Evolutionary conservation across 257 asterid genomes (phyloP).

Genomic region (Nicotiana knightiana): DNA sequence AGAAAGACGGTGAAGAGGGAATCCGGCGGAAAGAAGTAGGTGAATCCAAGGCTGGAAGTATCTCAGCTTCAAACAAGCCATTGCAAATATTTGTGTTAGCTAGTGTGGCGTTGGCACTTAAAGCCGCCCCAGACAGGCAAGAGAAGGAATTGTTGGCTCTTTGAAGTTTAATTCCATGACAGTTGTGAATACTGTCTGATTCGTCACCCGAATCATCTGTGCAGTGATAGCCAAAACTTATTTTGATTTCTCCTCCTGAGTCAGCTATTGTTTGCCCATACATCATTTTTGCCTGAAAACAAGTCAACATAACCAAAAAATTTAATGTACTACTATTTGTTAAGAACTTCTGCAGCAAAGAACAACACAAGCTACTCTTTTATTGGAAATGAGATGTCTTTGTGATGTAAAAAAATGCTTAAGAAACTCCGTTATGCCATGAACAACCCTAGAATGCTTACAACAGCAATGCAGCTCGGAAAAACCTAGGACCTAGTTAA

Average conservation of each 20-base stretch:
- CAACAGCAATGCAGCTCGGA: background rate
- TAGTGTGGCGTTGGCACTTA: conserved; percentile 83
- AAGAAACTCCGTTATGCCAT: background rate
- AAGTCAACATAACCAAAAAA: background rate
- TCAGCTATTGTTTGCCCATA: conserved; percentile 35
- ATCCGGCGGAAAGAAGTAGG: conserved; percentile 82
- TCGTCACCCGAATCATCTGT: conserved; percentile 35
- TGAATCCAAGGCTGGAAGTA: conserved; percentile 79
- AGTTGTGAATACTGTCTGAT: conserved; percentile 52
- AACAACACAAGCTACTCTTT: background rate
- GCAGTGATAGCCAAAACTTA: conserved; percentile 87
- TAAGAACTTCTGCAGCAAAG: background rate
- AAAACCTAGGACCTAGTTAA: background rate
- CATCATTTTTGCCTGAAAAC: conserved; percentile 41
- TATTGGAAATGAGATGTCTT: background rate
- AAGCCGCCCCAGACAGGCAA: conserved; percentile 89
- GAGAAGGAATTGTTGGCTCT: conserved; percentile 73
- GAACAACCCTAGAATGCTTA: background rate
- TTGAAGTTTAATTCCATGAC: conserved; percentile 38
- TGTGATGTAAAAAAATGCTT: background rate
- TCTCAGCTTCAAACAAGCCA: conserved; percentile 78
- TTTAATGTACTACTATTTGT: background rate
- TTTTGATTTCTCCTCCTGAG: conserved; percentile 56
- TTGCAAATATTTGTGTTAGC: conserved; percentile 96
- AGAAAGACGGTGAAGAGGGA: conserved; percentile 63